Conservation (phyloP, 345 rosid genomes). For the Pelargonium nanum region DNA sequence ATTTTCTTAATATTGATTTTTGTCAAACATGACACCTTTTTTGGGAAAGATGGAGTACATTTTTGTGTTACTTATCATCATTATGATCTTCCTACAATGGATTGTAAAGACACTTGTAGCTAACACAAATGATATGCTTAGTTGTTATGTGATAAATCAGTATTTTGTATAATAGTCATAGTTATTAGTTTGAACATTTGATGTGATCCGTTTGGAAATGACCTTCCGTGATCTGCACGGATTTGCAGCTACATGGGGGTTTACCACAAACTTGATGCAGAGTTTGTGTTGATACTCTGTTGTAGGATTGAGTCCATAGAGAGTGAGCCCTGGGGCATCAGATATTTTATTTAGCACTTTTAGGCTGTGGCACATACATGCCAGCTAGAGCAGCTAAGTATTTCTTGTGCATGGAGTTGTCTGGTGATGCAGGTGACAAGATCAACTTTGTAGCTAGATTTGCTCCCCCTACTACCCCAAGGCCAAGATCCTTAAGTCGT, state of each 20-base stretch:
- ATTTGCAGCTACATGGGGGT: too few species aligned
- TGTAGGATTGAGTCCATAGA: not conserved
- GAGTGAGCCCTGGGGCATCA: not conserved
- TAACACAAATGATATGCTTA: not conserved
- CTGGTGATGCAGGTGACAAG: not conserved
- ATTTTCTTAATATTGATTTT: too few species aligned
- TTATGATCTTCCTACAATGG: too few species aligned
- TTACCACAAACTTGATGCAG: too few species aligned
- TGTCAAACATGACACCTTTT: too few species aligned
- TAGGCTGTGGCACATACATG: not conserved
- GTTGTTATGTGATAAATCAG: not conserved
- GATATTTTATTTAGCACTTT: not conserved
- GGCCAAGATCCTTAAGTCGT: not conserved
- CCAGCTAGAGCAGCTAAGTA: not conserved
- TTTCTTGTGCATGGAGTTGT: too few species aligned
- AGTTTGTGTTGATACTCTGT: not conserved
- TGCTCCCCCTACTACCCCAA: not conserved
- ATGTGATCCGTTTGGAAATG: too few species aligned
- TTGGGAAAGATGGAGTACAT: too few species aligned
- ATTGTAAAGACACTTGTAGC: not conserved
- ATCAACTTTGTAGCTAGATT: not conserved
- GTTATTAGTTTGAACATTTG: too few species aligned
- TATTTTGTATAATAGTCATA: too few species aligned
- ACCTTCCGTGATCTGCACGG: not conserved
- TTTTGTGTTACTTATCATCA: too few species aligned